Base-by-base conservation (phyloP, 1,139 yeast genomes). In the Pneumocystis sp. region DNA sequence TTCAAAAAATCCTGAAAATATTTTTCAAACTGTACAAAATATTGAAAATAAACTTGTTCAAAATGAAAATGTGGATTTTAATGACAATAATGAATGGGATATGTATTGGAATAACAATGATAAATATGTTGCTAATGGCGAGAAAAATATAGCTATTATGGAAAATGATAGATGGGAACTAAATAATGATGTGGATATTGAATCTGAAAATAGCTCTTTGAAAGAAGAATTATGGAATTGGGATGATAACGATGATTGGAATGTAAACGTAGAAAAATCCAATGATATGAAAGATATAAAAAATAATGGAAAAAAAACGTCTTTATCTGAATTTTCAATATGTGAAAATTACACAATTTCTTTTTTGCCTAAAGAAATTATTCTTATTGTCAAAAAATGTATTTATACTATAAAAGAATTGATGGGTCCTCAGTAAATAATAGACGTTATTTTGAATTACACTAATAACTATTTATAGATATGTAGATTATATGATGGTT, bases 141-240 rank as follows among this genome's bases (percentile, higher is more conserved):
- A 59, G 7, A 19, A 35, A 37, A 59, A 35, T 19, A 8, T n/a
- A 3, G 40, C 4, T 39, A 42, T 17, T 7, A 12, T 39, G 21
- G 45, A 59, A 59, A 21, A 39, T 21, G 61, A 59, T 59, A 42
- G n/a, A 25, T 59, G 61, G 61, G 40, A 19, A 59, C 7, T 59
- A 29, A 39, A 59, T 31, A 12, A 39, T 59, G 40, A 42, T 42
- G n/a, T 12, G 21, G 31, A 39, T 25, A 25, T 10, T 59, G 4
- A 12, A 12, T 39, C n/a, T 21, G 61, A 59, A 59, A 31, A 59
- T 25, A 31, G 7, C 17, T 15, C 17, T 21, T 39, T 39, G 4
- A 42, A 59, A 31, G 40, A 59, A 25, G 61, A 59, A 59, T 59
- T 21, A 25, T 59, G 45, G 44, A 15, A 21, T 25, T 59, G 61